Conservation (phyloP, 306 rosid species). For the Lathyrus aphaca region DNA sequence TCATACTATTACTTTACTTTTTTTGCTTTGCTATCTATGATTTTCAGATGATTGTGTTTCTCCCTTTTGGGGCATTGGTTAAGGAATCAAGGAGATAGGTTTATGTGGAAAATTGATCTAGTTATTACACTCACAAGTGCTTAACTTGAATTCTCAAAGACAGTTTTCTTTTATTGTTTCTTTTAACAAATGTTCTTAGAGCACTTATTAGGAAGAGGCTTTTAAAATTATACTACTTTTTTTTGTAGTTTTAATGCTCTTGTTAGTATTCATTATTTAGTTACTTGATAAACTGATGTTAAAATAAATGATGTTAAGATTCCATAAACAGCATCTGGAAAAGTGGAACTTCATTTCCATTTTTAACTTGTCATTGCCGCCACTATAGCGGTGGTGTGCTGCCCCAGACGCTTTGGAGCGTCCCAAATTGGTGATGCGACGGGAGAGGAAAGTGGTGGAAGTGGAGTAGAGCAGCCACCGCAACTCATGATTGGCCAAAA, state of each 20-base stretch:
- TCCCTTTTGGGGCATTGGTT: constrained; percentile 6
- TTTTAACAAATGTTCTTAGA: too few species aligned
- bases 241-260: constrained; percentile 6
- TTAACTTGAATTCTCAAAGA: too few species aligned
- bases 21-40: too few species aligned
- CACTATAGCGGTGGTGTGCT: too few species aligned
- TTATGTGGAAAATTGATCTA: neutral
- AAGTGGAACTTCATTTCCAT: neutral
- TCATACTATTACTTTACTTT: too few species aligned
- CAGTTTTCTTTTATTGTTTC: too few species aligned
- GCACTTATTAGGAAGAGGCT: too few species aligned
- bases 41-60: neutral
- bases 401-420: too few species aligned
- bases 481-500: too few species aligned
- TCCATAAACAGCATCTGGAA: neutral
- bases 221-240: neutral
- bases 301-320: constrained; percentile 7
- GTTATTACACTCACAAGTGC: neutral
- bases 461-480: too few species aligned
- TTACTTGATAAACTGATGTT: constrained; percentile 5
- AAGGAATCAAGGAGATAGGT: neutral
- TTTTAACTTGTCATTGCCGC: neutral
- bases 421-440: too few species aligned
- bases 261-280: neutral
- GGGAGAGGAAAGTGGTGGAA: too few species aligned